Base-by-base conservation (phyloP, 768 basidiomycete species). In the Suillus tomentosus region DNA sequence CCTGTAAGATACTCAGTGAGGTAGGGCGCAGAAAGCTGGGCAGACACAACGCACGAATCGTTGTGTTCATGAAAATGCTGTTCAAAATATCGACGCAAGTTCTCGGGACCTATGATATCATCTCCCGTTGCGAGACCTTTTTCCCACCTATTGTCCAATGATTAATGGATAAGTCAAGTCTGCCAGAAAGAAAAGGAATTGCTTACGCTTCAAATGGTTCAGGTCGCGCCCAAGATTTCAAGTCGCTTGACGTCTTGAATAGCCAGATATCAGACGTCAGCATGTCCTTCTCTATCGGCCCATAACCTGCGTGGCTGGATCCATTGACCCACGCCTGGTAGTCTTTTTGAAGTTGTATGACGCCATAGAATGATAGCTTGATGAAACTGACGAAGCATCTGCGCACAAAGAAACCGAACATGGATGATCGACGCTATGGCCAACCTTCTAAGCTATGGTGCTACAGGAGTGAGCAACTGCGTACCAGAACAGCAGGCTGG, bases 401-500 rank as follows among this genome's bases (percentile, higher is more conserved):
- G 55, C 92, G 88, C 68, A 85, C 87, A 71, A 94, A 94, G 69
- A 86, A 91, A 3, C 92, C 94, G 73, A 94, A 91, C 24, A 91
- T 76, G 3, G 93, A 94, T 22, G 90, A 87, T 34, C 90, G 86
- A 60, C 80, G 81, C 92, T 94, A 61, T 54, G 58, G 11, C 17
- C 40, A 11, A 24, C 24, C 63, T 40, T 24, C 34, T 43, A 36
- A 34, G 31, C 45, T 19, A 58, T 3, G 13, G 19, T 1, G 15
- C 34, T 58, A 27, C 15, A 42, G 22, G 10, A 31, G 11, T 19
- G 19, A 42, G 17, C 11, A 39, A 47, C 37, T 60, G 55, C 73
- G 34, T 65, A 76, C 72, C 39, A 69, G 68, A 61, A 76, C 62
- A 43, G 66, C 73, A 2, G 74, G 66, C 75, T 76, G 39, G 24